phyloP scores from a whole-genome alignment of 1,284 basidiomycete genomes.

The Cutaneotrichosporon spelunceum region DNA sequence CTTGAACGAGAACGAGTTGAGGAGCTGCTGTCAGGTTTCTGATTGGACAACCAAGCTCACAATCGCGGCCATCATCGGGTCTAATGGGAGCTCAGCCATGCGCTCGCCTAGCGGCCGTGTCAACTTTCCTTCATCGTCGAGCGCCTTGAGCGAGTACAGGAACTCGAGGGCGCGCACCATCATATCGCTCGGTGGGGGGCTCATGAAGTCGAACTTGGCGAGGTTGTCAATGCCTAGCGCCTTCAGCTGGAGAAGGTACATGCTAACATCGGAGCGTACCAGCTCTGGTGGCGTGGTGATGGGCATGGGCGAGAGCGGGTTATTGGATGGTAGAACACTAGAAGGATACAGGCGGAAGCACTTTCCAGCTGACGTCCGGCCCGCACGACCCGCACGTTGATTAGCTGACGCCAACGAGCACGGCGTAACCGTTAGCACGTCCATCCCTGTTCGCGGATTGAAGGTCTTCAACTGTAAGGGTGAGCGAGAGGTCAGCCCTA shows the following conservation, averaged over 20 bases:
- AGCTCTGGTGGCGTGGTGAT: conserved; percentile 80
- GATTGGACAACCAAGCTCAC: conserved; percentile 42
- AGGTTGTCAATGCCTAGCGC: conserved; percentile 91
- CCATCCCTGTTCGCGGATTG: conserved; percentile 75
- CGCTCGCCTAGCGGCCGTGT: conserved; percentile 55
- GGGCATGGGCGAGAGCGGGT: conserved; percentile 50
- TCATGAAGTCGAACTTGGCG: conserved; percentile 80
- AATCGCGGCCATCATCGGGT: conserved; percentile 60
- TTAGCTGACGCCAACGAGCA: conserved; percentile 78
- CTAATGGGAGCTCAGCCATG: conserved; percentile 59
- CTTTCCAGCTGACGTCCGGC: conserved; percentile 82
- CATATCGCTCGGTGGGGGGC: conserved; percentile 79
- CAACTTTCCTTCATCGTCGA: conserved; percentile 56
- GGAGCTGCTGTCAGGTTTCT: conserved; percentile 59
- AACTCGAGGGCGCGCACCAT: conserved; percentile 77
- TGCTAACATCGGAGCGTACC: conserved; percentile 78
- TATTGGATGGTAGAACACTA: conserved; percentile 59
- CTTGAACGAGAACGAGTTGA: conserved; percentile 72
- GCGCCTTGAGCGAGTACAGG: conserved; percentile 53
- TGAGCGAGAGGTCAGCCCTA: conserved; percentile 1
- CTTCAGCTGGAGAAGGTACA: conserved; percentile 87
- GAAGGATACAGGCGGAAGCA: conserved; percentile 90
- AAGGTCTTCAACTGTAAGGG: conserved; percentile 68
- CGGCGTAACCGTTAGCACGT: conserved; percentile 73
- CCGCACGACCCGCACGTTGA: conserved; percentile 84